Percentiles rank a stretch among this genome's conserved stretches.
These are phyloP conservation scores for Serendipita sp. DNA, from an alignment of 768 basidiomycete genomes.

Conservation along the genomic window DNA sequence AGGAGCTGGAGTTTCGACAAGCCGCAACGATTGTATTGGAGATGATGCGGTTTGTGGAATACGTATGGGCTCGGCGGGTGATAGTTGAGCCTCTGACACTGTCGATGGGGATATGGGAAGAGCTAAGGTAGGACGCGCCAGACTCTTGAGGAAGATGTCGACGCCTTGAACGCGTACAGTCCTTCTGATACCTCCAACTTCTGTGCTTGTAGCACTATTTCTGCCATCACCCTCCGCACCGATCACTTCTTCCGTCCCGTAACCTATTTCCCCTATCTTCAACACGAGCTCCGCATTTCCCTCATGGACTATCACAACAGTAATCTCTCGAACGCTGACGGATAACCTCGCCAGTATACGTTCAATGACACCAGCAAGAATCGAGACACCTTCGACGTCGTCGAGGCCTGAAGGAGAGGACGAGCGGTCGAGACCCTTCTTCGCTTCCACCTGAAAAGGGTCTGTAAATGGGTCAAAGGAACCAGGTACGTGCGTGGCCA, in stretches of 20 bases:
- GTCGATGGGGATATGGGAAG: too few relatives aligned
- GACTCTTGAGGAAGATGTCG: slow-evolving; percentile 11
- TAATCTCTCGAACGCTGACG: slow-evolving; percentile 54
- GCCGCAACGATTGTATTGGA: too few relatives aligned
- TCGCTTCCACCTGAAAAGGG: background rate
- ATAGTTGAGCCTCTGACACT: too few relatives aligned
- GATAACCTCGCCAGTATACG: slow-evolving; percentile 63
- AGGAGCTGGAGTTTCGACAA: too few relatives aligned
- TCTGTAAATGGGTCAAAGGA: slow-evolving; percentile 39
- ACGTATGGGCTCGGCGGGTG: too few relatives aligned
- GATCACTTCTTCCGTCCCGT: slow-evolving; percentile 31
- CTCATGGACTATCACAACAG: slow-evolving; percentile 50
- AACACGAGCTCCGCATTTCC: slow-evolving; percentile 46
- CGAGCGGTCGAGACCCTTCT: background rate
- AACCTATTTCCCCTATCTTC: slow-evolving; percentile 40
- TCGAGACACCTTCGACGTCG: slow-evolving; percentile 48
- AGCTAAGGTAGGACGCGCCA: too few relatives aligned
- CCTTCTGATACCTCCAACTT: slow-evolving; percentile 22
- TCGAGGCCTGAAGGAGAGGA: slow-evolving; percentile 14
- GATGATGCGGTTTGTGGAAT: too few relatives aligned
- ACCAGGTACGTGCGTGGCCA: slow-evolving; percentile 27
- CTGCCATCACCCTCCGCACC: background rate
- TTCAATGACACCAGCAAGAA: slow-evolving; percentile 70
- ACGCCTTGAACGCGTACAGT: slow-evolving; percentile 44
- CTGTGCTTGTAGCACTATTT: too few relatives aligned